Evolutionary conservation across 768 basidiomycete species (phyloP).

Genomic region (Cystobasidium tubakii): DNA sequence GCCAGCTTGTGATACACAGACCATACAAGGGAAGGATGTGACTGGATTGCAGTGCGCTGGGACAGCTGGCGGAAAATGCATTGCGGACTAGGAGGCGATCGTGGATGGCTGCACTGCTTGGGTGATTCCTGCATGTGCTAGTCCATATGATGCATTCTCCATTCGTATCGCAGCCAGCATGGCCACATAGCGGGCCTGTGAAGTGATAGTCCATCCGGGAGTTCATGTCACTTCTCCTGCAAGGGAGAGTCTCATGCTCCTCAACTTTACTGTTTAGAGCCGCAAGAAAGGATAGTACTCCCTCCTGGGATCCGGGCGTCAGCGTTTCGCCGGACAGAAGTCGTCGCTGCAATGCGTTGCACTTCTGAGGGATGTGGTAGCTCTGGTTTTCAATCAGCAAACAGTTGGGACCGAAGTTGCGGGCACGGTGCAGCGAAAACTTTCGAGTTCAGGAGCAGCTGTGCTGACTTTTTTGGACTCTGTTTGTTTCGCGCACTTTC

Average conservation of each 20-base stretch:
- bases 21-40: slow-evolving; percentile 10
- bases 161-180: not conserved
- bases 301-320: slow-evolving; percentile 3
- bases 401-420: not conserved
- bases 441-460: not conserved
- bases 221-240: not conserved
- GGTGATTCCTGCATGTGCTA: slow-evolving; percentile 2
- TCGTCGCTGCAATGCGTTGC: slow-evolving; percentile 1
- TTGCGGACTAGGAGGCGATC: not conserved
- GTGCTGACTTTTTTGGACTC: not conserved
- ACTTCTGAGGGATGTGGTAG: not conserved
- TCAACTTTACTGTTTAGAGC: slow-evolving; percentile 9
- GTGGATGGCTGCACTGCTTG: not conserved
- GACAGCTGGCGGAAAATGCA: not conserved
- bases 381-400: not conserved
- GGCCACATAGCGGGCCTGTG: not conserved
- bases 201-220: slow-evolving; percentile 10
- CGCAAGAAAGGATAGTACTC: slow-evolving; percentile 24
- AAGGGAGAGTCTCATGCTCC: not conserved
- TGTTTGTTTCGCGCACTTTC: not conserved
- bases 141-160: not conserved
- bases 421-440: not conserved
- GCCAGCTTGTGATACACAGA: slow-evolving; percentile 4
- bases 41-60: slow-evolving; percentile 20
- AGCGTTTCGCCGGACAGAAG: not conserved